Evolutionary conservation across 495 filamentous ascomycete species (phyloP), one percentile per base, ranked within the genome.

Genomic region (Bryoglossum gracile): DNA sequence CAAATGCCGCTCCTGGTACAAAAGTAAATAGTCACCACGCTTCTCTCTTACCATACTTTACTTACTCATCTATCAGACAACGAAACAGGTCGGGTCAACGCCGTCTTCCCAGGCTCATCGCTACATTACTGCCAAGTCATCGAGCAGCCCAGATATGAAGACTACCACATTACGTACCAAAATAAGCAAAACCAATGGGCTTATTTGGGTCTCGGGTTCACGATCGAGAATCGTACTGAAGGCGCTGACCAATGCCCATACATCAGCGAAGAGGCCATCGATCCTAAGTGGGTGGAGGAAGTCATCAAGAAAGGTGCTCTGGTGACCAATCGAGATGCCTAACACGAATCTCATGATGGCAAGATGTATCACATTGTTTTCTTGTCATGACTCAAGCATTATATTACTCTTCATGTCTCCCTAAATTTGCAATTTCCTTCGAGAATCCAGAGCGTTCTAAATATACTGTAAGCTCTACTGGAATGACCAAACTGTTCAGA

Each of bases 1-100:
- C 1, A 36, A 42, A 6, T 53, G 55, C 25, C 44, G 50, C 10
- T 9, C 28, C 2, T 58, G 55, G 55, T 71, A 71, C 56, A 73
- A 69, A 42, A 50, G 40, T 51, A 36, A 25, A 17, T 38, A n/a
- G n/a, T n/a, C n/a, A n/a, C n/a, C n/a, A n/a, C n/a, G n/a, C n/a
- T n/a, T n/a, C n/a, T n/a, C n/a, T n/a, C n/a, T n/a, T n/a, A n/a
- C n/a, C n/a, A n/a, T n/a, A n/a, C n/a, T n/a, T 17, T 16, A 36
- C 32, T 30, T 28, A 4, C 10, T 18, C 17, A 16, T 8, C 6
- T 35, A 19, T 18, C 24, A 54, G 51, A 54, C 41, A 54, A 54
- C 33, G 51, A 55, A 23, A 58, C 56, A 16, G 51, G 43, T 14
- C 26, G 47, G 6, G 44, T 55, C 6, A 47, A 51, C 25, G 51